A percentile compares a stretch with the other conserved stretches of the same genome.
These are phyloP conservation scores for Mytilinidion resinicola DNA, from an alignment of 495 filamentous ascomycete genomes.

Conservation along the genomic window DNA sequence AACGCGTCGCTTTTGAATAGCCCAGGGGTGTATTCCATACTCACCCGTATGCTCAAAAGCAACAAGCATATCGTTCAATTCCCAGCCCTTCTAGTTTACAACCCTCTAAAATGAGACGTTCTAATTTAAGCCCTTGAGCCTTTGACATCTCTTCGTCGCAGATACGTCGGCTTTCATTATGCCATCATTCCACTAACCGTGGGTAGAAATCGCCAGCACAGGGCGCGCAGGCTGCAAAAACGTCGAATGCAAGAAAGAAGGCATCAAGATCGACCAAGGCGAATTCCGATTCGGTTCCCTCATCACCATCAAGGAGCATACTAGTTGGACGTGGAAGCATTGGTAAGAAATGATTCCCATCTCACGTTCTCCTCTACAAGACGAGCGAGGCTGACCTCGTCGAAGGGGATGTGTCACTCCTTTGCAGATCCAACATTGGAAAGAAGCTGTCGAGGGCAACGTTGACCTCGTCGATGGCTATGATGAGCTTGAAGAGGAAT, in stretches of 20 bases:
- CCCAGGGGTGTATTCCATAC: too few species aligned
- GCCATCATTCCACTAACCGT: conserved; percentile 1
- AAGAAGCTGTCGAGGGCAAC: conserved; percentile 54
- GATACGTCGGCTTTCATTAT: not conserved
- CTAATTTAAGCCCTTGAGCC: too few species aligned
- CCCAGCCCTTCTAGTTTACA: too few species aligned
- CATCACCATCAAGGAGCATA: conserved; percentile 47
- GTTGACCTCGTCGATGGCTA: conserved; percentile 75
- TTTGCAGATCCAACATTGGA: conserved; percentile 50
- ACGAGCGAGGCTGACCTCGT: not conserved
- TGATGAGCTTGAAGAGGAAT: conserved; percentile 58
- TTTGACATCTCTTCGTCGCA: not conserved
- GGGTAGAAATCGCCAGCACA: conserved; percentile 53
- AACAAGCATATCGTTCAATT: too few species aligned
- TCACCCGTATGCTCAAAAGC: too few species aligned
- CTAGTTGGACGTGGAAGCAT: conserved; percentile 64
- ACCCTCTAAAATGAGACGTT: too few species aligned
- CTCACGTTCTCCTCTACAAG: not conserved
- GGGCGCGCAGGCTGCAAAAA: conserved; percentile 63
- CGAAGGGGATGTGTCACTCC: conserved; percentile 77
- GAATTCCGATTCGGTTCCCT: conserved; percentile 64
- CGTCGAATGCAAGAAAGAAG: conserved; percentile 56
- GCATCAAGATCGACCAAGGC: conserved; percentile 68
- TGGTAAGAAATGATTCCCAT: conserved; percentile 51
- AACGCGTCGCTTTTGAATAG: too few species aligned